Evolutionary conservation across 139 green algal species (phyloP).

Genomic region (Chlorella sp.): DNA sequence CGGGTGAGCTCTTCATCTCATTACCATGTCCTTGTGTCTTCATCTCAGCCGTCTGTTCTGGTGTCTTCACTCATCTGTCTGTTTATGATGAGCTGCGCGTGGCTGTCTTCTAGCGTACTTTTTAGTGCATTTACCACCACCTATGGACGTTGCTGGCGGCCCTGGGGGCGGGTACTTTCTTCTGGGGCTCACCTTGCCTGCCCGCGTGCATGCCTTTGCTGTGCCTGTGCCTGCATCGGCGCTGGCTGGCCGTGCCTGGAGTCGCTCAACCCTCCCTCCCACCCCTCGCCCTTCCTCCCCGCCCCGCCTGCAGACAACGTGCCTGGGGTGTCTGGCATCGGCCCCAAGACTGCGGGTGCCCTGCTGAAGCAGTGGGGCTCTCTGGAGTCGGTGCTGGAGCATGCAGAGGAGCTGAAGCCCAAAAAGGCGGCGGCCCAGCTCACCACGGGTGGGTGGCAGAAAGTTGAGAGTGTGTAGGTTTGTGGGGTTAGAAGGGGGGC

Average conservation of each 20-base stretch:
- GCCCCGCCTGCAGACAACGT: slow-evolving; percentile 41
- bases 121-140: too few species aligned
- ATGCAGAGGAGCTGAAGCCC: slow-evolving; percentile 28
- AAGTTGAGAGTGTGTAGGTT: neutral
- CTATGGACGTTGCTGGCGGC: too few species aligned
- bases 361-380: slow-evolving; percentile 50
- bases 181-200: neutral
- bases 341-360: slow-evolving; percentile 56
- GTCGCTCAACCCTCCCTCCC: neutral
- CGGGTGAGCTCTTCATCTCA: too few species aligned
- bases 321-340: slow-evolving; percentile 66
- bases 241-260: neutral
- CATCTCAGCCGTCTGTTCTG: too few species aligned
- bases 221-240: too few species aligned
- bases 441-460: neutral
- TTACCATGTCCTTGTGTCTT: too few species aligned
- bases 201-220: neutral
- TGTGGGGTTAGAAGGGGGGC: neutral
- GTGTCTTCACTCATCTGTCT: too few species aligned
- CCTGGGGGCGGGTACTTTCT: too few species aligned
- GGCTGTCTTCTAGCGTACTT: too few species aligned
- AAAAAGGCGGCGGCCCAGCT: slow-evolving; percentile 25
- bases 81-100: too few species aligned
- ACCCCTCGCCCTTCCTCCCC: too few species aligned
- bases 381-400: slow-evolving; percentile 51